A percentile compares a stretch with the other conserved stretches of the same genome.
These are phyloP conservation scores for Roridomyces roridus DNA, from an alignment of 768 basidiomycete species.

Conservation along the genomic window DNA sequence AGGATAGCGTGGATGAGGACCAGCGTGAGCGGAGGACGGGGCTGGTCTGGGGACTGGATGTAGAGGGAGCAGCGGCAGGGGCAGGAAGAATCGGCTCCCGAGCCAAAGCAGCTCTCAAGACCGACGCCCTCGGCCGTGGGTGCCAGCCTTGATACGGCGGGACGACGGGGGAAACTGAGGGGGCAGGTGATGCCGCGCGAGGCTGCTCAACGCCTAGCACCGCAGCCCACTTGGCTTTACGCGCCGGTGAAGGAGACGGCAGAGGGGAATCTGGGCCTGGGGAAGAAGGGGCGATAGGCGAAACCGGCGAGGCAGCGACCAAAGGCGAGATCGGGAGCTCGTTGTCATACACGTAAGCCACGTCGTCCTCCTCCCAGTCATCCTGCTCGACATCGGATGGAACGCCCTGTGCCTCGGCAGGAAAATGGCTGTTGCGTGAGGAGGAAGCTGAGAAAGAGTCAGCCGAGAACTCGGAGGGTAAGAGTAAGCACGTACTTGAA, in stretches of 20 bases:
- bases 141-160: slow-evolving; percentile 8
- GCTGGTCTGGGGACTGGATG: not conserved
- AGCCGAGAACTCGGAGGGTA: not conserved
- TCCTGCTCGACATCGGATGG: slow-evolving; percentile 7
- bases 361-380: slow-evolving; percentile 7
- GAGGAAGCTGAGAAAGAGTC: slow-evolving; percentile 10
- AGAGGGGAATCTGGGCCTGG: too few relatives aligned
- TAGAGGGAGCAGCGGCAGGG: too few relatives aligned
- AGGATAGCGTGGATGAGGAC: slow-evolving; percentile 50
- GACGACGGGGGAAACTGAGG: not conserved
- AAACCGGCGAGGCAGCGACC: not conserved
- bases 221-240: too few relatives aligned
- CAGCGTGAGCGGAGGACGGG: slow-evolving; percentile 48
- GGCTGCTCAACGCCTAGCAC: too few relatives aligned
- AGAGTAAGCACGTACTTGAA: not conserved
- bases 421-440: slow-evolving; percentile 9
- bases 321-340: slow-evolving; percentile 17
- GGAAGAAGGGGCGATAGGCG: too few relatives aligned
- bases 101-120: too few relatives aligned
- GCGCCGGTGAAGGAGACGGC: not conserved
- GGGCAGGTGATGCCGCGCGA: not conserved
- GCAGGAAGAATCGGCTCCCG: too few relatives aligned
- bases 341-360: not conserved
- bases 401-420: slow-evolving; percentile 5
- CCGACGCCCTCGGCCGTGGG: not conserved